Conservation (phyloP, 2,329 filamentous ascomycete species). For the Cladobotryum mycophilum region DNA sequence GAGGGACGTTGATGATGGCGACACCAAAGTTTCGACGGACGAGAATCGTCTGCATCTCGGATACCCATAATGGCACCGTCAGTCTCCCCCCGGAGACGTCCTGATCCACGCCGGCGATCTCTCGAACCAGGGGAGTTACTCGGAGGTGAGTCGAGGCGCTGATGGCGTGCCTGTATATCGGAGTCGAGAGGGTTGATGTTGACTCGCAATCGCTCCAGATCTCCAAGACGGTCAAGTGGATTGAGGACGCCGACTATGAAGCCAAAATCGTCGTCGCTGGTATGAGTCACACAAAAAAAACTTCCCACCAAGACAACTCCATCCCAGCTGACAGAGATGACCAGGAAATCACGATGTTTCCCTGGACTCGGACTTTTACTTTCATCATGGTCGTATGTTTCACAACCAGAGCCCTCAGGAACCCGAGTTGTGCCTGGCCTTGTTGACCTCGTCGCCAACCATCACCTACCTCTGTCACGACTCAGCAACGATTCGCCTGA, state of each 20-base stretch:
- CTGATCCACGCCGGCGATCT: slow-evolving; percentile 72
- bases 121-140: slow-evolving; percentile 62
- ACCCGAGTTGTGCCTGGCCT: slow-evolving; percentile 43
- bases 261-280: slow-evolving; percentile 65
- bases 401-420: slow-evolving; percentile 53
- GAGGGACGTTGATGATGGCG: slow-evolving; percentile 9
- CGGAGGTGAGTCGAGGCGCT: slow-evolving; percentile 34
- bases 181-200: background rate
- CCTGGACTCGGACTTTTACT: slow-evolving; percentile 58
- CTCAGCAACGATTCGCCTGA: slow-evolving; percentile 48
- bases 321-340: background rate
- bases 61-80: slow-evolving; percentile 63
- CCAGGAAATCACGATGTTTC: slow-evolving; percentile 71
- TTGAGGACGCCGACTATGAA: slow-evolving; percentile 61
- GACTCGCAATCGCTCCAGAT: slow-evolving; percentile 31
- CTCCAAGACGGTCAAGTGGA: slow-evolving; percentile 57
- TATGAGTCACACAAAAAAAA: slow-evolving; percentile 27
- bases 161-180: background rate
- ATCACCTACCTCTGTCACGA: slow-evolving; percentile 62
- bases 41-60: slow-evolving; percentile 68
- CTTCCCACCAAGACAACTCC: background rate
- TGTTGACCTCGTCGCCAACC: slow-evolving; percentile 47
- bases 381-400: slow-evolving; percentile 44
- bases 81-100: slow-evolving; percentile 67
- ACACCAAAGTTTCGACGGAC: slow-evolving; percentile 36